These are phyloP conservation scores for Streptanthus diversifolius DNA, from an alignment of 345 rosid genomes.

Conservation along the genomic window DNA sequence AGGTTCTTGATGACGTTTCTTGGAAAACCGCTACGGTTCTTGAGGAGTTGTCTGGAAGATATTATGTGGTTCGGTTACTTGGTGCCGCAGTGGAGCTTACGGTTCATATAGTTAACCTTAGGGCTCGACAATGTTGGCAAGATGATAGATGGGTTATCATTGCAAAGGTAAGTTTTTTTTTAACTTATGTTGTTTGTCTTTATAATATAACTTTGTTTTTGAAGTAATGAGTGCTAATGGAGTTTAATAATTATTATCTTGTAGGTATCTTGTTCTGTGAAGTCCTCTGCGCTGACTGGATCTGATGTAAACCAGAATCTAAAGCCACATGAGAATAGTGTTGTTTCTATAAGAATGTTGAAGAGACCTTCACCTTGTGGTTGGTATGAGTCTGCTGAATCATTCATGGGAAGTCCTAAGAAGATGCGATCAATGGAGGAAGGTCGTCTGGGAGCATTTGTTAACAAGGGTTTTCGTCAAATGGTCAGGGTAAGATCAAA, in stretches of 20 bases:
- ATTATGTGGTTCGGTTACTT: slow-evolving; percentile 44
- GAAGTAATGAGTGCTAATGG: background rate
- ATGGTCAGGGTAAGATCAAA: slow-evolving; percentile 43
- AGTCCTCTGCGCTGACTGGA: slow-evolving; percentile 23
- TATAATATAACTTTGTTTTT: background rate
- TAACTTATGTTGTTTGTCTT: background rate
- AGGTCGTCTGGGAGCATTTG: slow-evolving; percentile 25
- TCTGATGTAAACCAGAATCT: slow-evolving; percentile 18
- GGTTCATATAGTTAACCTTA: slow-evolving; percentile 41
- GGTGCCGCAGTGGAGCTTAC: slow-evolving; percentile 34
- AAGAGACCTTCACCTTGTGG: slow-evolving; percentile 42
- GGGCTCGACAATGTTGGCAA: slow-evolving; percentile 60
- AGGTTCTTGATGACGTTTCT: slow-evolving; percentile 45
- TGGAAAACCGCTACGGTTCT: slow-evolving; percentile 55
- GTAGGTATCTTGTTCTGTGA: slow-evolving; percentile 39
- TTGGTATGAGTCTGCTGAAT: slow-evolving; percentile 34
- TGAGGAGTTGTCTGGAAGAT: slow-evolving; percentile 26
- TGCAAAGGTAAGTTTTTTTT: slow-evolving; percentile 34
- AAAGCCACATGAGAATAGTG: slow-evolving; percentile 32
- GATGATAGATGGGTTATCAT: slow-evolving; percentile 49
- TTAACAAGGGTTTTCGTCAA: slow-evolving; percentile 29
- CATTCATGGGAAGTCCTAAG: slow-evolving; percentile 33
- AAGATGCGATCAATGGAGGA: slow-evolving; percentile 29
- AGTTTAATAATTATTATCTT: slow-evolving; percentile 1
- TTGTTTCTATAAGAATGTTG: slow-evolving; percentile 32